Conservation (phyloP, 2,329 filamentous ascomycete species). For the Fonsecaea multimorphosa region DNA sequence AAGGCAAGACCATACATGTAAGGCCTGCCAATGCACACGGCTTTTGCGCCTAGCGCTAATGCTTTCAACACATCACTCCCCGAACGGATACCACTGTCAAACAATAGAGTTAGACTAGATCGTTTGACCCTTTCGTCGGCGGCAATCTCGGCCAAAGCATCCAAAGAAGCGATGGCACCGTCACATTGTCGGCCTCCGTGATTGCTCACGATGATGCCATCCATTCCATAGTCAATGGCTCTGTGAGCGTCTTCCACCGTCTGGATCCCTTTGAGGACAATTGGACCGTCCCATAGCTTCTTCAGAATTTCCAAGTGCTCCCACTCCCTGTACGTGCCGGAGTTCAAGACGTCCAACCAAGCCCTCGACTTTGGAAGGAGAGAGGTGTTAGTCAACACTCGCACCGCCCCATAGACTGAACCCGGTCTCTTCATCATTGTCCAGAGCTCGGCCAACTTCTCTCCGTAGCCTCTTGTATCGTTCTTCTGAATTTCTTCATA, state of each 20-base stretch:
- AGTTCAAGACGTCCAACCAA: conserved; percentile 62
- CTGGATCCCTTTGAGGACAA: conserved; percentile 67
- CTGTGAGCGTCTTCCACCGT: conserved; percentile 56
- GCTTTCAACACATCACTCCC: conserved; percentile 61
- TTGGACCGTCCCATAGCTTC: conserved; percentile 66
- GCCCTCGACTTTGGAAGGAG: conserved; percentile 34
- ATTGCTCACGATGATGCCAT: conserved; percentile 60
- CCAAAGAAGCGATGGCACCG: conserved; percentile 57
- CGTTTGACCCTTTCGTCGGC: conserved; percentile 53
- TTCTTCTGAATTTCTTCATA: conserved; percentile 58
- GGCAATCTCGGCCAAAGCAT: conserved; percentile 65
- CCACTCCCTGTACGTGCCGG: conserved; percentile 63
- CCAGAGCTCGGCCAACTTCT: conserved; percentile 40
- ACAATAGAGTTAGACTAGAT: conserved; percentile 52
- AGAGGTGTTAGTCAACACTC: conserved; percentile 34
- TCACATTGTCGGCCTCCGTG: conserved; percentile 61
- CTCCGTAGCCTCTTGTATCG: conserved; percentile 50
- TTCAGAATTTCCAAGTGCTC: conserved; percentile 63
- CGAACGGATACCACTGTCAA: conserved; percentile 59
- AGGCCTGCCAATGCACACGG: conserved; percentile 63
- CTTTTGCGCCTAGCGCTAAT: conserved; percentile 62
- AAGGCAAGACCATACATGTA: conserved; percentile 64
- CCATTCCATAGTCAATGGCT: conserved; percentile 53
- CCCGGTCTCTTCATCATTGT: conserved; percentile 36
- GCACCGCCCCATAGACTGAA: conserved; percentile 36